phyloP scores from a whole-genome alignment of 2,329 filamentous ascomycete species.

The Akanthomyces dipterigenus region DNA sequence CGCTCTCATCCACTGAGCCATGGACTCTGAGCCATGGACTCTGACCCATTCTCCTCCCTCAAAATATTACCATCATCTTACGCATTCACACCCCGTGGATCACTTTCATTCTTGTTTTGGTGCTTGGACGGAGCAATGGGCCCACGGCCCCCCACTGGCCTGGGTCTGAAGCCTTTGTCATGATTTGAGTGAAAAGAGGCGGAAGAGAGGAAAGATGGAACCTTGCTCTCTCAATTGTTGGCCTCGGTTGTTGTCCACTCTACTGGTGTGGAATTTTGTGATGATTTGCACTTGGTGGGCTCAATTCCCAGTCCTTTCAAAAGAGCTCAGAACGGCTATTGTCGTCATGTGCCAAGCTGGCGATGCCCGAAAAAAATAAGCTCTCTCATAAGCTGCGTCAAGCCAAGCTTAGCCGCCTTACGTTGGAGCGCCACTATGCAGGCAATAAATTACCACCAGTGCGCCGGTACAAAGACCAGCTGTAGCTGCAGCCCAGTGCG shows the following conservation, averaged over 20 bases:
- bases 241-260: background rate
- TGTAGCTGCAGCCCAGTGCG: background rate
- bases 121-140: slow-evolving; percentile 1
- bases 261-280: too few relatives aligned
- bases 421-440: slow-evolving; percentile 2
- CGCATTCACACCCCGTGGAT: background rate
- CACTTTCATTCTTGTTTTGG: slow-evolving; percentile 6
- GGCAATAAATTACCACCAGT: background rate
- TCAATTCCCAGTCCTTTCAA: background rate
- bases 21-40: background rate
- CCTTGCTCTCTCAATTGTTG: background rate
- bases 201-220: background rate
- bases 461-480: background rate
- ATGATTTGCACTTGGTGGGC: background rate
- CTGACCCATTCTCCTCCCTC: background rate
- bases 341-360: background rate
- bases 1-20: background rate
- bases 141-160: slow-evolving; percentile 5
- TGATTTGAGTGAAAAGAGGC: background rate
- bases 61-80: slow-evolving; percentile 1
- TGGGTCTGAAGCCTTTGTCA: background rate
- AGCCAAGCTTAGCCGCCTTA: slow-evolving; percentile 1
- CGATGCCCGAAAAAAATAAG: background rate
- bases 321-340: background rate
- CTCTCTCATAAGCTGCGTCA: slow-evolving; percentile 7